phyloP scores from a whole-genome alignment of 2,329 filamentous ascomycete genomes.

The Epicoccum nigrum region DNA sequence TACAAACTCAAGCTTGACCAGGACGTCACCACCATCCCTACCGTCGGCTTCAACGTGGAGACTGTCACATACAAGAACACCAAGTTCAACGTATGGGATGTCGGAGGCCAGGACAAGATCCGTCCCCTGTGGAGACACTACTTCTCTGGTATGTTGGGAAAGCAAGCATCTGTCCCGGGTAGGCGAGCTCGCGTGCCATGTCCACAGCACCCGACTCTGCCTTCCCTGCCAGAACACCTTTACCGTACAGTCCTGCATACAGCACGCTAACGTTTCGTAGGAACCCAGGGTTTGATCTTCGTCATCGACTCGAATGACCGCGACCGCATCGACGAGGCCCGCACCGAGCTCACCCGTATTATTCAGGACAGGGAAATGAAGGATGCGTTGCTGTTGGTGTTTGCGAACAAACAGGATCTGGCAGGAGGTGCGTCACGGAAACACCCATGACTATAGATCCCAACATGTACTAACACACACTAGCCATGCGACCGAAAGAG shows the following conservation, averaged over 20 bases:
- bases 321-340: slow-evolving; percentile 95
- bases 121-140: slow-evolving; percentile 99
- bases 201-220: slow-evolving; percentile 19
- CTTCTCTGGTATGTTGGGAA: slow-evolving; percentile 74
- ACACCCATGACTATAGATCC: background rate
- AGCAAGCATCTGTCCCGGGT: slow-evolving; percentile 34
- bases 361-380: slow-evolving; percentile 98
- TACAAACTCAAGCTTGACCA: slow-evolving; percentile 99
- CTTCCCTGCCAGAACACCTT: slow-evolving; percentile 9
- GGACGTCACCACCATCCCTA: slow-evolving; percentile 98
- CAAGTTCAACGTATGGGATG: slow-evolving; percentile 99
- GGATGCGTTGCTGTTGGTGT: slow-evolving; percentile 94
- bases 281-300: slow-evolving; percentile 99
- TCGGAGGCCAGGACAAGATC: slow-evolving; percentile 99
- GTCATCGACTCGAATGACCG: slow-evolving; percentile 99
- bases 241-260: no score
- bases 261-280: slow-evolving; percentile 26
- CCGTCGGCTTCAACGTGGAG: slow-evolving; percentile 99
- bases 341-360: slow-evolving; percentile 96
- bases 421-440: slow-evolving; percentile 68
- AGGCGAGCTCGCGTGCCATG: slow-evolving; percentile 33
- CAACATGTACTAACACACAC: slow-evolving; percentile 20
- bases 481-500: slow-evolving; percentile 58
- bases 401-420: slow-evolving; percentile 99
- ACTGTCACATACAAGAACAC: slow-evolving; percentile 99